These are phyloP conservation scores for Candida boleticola DNA, from an alignment of 805 yeast species.

Conservation along the genomic window DNA sequence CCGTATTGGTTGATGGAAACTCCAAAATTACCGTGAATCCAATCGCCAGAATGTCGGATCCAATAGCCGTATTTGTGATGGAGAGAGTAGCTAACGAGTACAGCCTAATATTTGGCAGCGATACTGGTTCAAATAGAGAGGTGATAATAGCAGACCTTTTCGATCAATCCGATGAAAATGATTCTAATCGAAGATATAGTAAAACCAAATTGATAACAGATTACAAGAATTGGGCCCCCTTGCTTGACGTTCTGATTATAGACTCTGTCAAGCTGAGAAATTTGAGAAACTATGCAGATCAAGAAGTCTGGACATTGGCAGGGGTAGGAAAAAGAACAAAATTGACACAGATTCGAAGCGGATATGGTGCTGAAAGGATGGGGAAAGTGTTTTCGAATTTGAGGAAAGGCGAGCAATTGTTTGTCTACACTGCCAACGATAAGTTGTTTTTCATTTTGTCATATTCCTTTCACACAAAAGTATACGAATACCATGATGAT, in stretches of 20 bases:
- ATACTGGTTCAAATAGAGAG: slow-evolving; percentile 38
- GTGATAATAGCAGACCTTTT: slow-evolving; percentile 25
- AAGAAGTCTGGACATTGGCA: slow-evolving; percentile 45
- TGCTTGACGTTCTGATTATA: slow-evolving; percentile 39
- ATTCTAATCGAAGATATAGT: slow-evolving; percentile 16
- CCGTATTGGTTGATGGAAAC: slow-evolving; percentile 21
- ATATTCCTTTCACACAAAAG: slow-evolving; percentile 35
- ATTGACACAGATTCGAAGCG: slow-evolving; percentile 30
- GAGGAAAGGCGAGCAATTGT: slow-evolving; percentile 26
- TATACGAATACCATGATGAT: slow-evolving; percentile 29
- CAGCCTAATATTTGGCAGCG: slow-evolving; percentile 38
- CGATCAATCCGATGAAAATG: slow-evolving; percentile 9
- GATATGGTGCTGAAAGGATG: slow-evolving; percentile 25
- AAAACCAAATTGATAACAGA: slow-evolving; percentile 23
- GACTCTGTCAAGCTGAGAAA: slow-evolving; percentile 22
- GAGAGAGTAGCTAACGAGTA: slow-evolving; percentile 17
- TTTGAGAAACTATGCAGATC: slow-evolving; percentile 16
- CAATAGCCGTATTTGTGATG: slow-evolving; percentile 32
- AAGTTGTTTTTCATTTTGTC: slow-evolving; percentile 30
- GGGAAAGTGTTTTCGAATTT: slow-evolving; percentile 27
- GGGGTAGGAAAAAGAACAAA: slow-evolving; percentile 35
- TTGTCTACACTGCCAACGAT: slow-evolving; percentile 11
- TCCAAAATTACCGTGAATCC: slow-evolving; percentile 20
- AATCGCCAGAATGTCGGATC: slow-evolving; percentile 34
- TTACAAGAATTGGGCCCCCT: slow-evolving; percentile 48